Evolutionary conservation across 331 rosid species (phyloP), one percentile per base, ranked within the genome.

Genomic region (Telfairia occidentalis): DNA sequence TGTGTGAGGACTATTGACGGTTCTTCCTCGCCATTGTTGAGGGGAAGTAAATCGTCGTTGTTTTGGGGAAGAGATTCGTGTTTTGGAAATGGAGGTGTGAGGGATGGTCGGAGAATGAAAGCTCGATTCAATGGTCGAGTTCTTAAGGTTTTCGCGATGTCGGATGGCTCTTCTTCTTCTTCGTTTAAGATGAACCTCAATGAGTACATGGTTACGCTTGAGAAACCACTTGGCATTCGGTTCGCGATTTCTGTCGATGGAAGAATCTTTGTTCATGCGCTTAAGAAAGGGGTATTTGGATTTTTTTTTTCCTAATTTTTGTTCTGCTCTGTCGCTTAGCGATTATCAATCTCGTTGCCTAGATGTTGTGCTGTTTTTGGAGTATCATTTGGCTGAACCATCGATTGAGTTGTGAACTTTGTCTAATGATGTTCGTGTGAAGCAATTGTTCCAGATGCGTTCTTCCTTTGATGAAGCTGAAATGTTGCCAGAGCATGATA

Each of bases 141-240:
- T 7, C n/a, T 82, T 61, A 82, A 85, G 81, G 80, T 94, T 82
- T 52, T 77, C 26, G 90, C 91, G 38, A 83, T 77, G 91, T 77
- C 92, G 18, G 35, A 40, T 35, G 40, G 46, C 5, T 32, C 71
- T 15, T 58, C 85, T 29, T 67, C 71, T 28, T 58, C 89, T 0
- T n/a, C 87, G 2, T 82, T 84, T 77, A 91, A 82, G 87, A 91
- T 89, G 90, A 94, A 91, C 74, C 88, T 94, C 70, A 89, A 87
- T 40, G 96, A 94, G 84, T 94, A 91, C 80, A 83, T 94, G 79
- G 95, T 94, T 66, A 91, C 96, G 76, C 96, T 94, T 5, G 91
- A 91, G 29, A 91, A 87, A 55, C 98, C 96, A 10, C 87, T 94
- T 5, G 98, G 98, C 4, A 88, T 94, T 52, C 95, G 95, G 7